Evolutionary conservation across 2,329 filamentous ascomycete species (phyloP), one percentile per base, ranked within the genome.

Genomic region (Cyanodermella asteris): DNA sequence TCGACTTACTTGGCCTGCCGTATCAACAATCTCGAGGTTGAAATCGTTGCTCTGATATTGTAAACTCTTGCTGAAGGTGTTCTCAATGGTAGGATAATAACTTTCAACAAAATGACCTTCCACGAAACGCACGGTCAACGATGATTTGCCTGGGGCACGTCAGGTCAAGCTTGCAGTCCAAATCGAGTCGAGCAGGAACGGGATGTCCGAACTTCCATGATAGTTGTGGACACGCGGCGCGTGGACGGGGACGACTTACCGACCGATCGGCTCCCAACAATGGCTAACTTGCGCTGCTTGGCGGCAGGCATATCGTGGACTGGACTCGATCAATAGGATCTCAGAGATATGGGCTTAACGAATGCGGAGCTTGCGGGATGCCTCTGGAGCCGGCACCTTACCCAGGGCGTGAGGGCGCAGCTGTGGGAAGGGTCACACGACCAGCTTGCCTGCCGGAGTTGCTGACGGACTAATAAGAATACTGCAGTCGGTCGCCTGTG

Each of bases 61-160:
- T 48, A 97, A 91, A 38, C 81, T 72, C 50, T 91, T 91, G 59
- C 75, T 90, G 49, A 97, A 97, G 3, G 84, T 94, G 50, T 94
- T 97, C 51, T 97, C 87, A 43, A 97, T 94, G 20, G 87, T 97
- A 18, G 87, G 87, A 50, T 97, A 97, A 55, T 97, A 97, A 50
- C 77, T 90, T 51, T 97, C 87, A 44, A 97, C 84, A 46, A 97
- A 97, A 54, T 91, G 82, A 34, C 81, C 81, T 47, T 97, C 87
- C 44, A 93, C 84, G 45, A 87, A 94, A 46, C 84, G 84, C 23
- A 94, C 87, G 8, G 87, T 91, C 36, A 97, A 69, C 27, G 84
- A 94, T 13, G 81, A 93, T 61, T 97, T 97, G 51, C 87, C 87
- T 94, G 41, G 20, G n/a, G 18, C 7, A 27, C 21, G 5, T 16